These are phyloP conservation scores for Globisporangium splendens DNA, from an alignment of 352 stramenopile species.

Conservation along the genomic window DNA sequence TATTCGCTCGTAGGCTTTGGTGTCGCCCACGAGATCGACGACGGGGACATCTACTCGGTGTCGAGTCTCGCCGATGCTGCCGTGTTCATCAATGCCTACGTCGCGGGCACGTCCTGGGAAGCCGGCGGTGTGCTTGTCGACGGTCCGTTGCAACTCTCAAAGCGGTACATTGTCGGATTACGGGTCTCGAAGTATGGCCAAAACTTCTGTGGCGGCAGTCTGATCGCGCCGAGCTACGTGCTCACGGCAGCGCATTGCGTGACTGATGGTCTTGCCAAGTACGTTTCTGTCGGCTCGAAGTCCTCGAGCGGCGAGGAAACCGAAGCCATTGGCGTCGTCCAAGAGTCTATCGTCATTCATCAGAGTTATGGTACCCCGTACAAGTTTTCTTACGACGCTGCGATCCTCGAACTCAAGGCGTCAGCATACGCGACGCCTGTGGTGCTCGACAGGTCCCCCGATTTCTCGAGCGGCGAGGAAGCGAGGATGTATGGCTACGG, in stretches of 20 bases:
- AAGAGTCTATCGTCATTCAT: slow-evolving; percentile 18
- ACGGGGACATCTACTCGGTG: slow-evolving; percentile 12
- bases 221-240: slow-evolving; percentile 36
- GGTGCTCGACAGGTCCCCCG: slow-evolving; percentile 14
- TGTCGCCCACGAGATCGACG: slow-evolving; percentile 1
- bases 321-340: slow-evolving; percentile 24
- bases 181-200: slow-evolving; percentile 8
- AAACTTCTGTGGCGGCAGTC: slow-evolving; percentile 37
- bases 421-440: slow-evolving; percentile 22
- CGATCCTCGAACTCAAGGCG: slow-evolving; percentile 27
- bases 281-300: slow-evolving; percentile 24
- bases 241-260: slow-evolving; percentile 47
- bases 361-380: slow-evolving; percentile 20
- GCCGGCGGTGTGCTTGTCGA: slow-evolving; percentile 2
- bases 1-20: slow-evolving; percentile 8
- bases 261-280: slow-evolving; percentile 21
- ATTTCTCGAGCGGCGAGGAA: slow-evolving; percentile 17
- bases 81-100: slow-evolving; percentile 31
- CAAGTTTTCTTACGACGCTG: slow-evolving; percentile 26
- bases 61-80: slow-evolving; percentile 21
- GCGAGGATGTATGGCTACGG: slow-evolving; percentile 34
- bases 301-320: slow-evolving; percentile 15
- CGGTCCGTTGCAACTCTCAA: slow-evolving; percentile 1
- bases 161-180: slow-evolving; percentile 10
- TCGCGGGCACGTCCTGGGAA: slow-evolving; percentile 20